Conservation (phyloP, 1,284 basidiomycete genomes). For the Sphagnurus paluster region DNA sequence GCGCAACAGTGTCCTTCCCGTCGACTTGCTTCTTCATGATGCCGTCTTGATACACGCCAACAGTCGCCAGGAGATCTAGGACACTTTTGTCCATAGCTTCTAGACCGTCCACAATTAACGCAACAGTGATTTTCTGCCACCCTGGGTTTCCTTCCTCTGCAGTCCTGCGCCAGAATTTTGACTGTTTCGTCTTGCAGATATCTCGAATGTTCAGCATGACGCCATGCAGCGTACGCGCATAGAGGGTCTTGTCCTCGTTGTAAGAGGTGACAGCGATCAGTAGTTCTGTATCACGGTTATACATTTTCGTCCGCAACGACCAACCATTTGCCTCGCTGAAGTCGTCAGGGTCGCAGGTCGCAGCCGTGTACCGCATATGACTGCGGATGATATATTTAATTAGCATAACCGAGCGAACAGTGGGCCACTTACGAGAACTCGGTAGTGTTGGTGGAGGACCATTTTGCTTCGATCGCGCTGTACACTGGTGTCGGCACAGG, state of each 20-base stretch:
- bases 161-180: slow-evolving; percentile 87
- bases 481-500: slow-evolving; percentile 87
- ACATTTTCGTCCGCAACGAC: slow-evolving; percentile 82
- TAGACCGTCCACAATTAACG: slow-evolving; percentile 91
- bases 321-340: slow-evolving; percentile 82
- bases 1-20: slow-evolving; percentile 89
- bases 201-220: slow-evolving; percentile 99
- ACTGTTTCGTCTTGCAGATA: slow-evolving; percentile 95
- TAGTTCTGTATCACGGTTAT: slow-evolving; percentile 90
- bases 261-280: slow-evolving; percentile 91
- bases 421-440: slow-evolving; percentile 75
- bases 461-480: slow-evolving; percentile 85
- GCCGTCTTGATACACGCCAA: slow-evolving; percentile 92
- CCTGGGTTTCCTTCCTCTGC: slow-evolving; percentile 86
- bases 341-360: slow-evolving; percentile 94
- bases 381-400: slow-evolving; percentile 36
- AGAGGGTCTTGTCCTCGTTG: slow-evolving; percentile 92
- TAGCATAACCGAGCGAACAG: neutral
- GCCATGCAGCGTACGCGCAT: slow-evolving; percentile 90
- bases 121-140: slow-evolving; percentile 94
- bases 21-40: slow-evolving; percentile 96
- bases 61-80: slow-evolving; percentile 83
- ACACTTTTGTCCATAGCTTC: slow-evolving; percentile 96
- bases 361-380: slow-evolving; percentile 91
- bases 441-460: slow-evolving; percentile 66